Evolutionary conservation across 441 rosid genomes (phyloP), one percentile per base, ranked within the genome.

Genomic region (Corymbia citriodora): DNA sequence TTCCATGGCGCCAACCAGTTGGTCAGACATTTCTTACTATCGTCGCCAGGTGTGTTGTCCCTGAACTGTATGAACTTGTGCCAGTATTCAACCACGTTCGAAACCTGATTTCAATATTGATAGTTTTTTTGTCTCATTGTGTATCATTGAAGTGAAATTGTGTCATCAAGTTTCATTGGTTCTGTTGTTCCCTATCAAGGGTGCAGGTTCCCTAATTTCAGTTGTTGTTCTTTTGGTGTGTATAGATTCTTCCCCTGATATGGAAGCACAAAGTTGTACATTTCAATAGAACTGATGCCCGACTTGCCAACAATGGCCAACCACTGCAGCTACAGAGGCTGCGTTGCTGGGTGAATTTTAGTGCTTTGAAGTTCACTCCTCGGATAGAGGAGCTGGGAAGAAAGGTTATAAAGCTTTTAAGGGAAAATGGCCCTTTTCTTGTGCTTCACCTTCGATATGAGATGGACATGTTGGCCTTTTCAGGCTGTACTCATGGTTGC

Each of bases 401-500:
- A 93, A 94, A 95, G 93, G 98, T 97, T 52, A 94, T 97, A 91
- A 94, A 88, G 90, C 96, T 97, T 90, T 91, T 97, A 23, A 97
- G 96, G 93, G 92, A 94, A 91, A 95, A 94, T 89, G 99, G 98
- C 48, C 98, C 96, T 54, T 97, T 97, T 92, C 94, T 97, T 12
- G 99, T 97, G 11, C 96, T 97, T 88, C 99, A 97, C 90, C 99
- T 97, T 70, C 93, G 99, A 92, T 97, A 97, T 91, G 99, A 97
- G 93, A 97, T 97, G 99, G 99, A 97, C 92, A 97, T 97, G 99
- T 88, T 97, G 89, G 99, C 99, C 29, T 97, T 97, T 92, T 97
- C 99, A 87, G 99, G 99, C 90, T 97, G 99, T 89, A 94, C 95
- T n/a, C 97, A 97, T 55, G 99, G 99, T 89, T 97, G 98, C 93